Evolutionary conservation across 257 asterid species (phyloP), one percentile per base, ranked within the genome.

Genomic region (Solanum microdontum): DNA sequence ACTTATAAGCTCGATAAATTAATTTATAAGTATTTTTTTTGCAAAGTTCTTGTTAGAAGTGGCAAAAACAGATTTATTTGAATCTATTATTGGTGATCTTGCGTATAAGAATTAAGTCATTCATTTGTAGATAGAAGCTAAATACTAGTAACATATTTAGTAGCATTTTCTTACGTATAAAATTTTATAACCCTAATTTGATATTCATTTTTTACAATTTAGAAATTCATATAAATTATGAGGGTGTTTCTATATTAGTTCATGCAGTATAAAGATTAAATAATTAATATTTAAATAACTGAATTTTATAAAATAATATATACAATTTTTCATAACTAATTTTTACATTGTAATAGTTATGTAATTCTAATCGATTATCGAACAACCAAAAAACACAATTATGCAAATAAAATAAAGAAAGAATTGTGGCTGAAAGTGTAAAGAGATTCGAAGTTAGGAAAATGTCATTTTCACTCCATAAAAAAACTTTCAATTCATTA

Each of bases 391-490:
- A 24, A 64, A 64, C 36, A 2, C 11, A 28, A 68, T 68, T 9
- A 64, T 26, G 4, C 12, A 30, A 69, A 69, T 68, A 28, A 69
- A 69, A 24, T 66, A 12, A 69, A 28, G 3, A 12, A 69, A 69
- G 40, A 70, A 14, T 70, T 70, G 5, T 0, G 6, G 12, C 1
- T 28, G 21, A 13, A 2, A 88, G 89, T 90, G 90, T 87, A 89
- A 89, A 91, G 75, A 86, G 74, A 86, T 60, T 24, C 76, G 19
- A 45, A 45, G 87, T 92, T 94, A 93, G 95, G 97, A 90, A 82
- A 66, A 69, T 39, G 95, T 95, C 98, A 85, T 92, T 92, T 87
- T 95, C 98, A 79, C 11, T 66, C 32, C 8, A n/a, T 51, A 51
- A 51, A 79, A 55, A 87, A 76, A 77, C 13, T 55, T 83, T 79